Conservation (phyloP, 352 stramenopile species). For the Phytophthora podocarpi region DNA sequence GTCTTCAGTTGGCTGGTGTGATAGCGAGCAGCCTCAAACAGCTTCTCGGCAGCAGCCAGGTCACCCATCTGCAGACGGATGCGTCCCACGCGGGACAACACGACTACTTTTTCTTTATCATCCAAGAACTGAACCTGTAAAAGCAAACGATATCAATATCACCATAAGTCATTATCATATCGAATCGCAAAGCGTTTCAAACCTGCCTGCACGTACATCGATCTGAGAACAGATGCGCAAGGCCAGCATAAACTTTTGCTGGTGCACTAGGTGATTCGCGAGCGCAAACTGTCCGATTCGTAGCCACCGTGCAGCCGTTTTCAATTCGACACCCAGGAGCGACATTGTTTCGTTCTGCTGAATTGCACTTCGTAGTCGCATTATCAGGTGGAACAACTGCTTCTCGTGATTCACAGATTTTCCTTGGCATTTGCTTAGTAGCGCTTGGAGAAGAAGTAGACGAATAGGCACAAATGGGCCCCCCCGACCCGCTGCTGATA, state of each 20-base stretch:
- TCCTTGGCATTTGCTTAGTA: constrained; percentile 77
- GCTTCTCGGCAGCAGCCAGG: constrained; percentile 52
- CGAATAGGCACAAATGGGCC: constrained; percentile 62
- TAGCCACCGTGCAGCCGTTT: constrained; percentile 50
- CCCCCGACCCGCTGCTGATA: constrained; percentile 18
- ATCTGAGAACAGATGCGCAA: constrained; percentile 71
- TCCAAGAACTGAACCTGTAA: constrained; percentile 45
- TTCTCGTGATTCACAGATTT: constrained; percentile 63
- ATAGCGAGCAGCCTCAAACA: constrained; percentile 55
- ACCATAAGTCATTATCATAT: constrained; percentile 2
- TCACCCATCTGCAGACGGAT: constrained; percentile 81
- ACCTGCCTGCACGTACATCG: constrained; percentile 41
- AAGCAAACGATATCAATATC: neutral
- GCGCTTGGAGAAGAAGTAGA: constrained; percentile 61
- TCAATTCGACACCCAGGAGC: constrained; percentile 40
- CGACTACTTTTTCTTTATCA: constrained; percentile 48
- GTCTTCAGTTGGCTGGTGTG: constrained; percentile 33
- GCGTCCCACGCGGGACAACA: constrained; percentile 69
- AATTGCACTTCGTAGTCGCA: constrained; percentile 38
- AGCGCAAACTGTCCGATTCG: constrained; percentile 70
- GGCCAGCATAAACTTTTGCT: constrained; percentile 74
- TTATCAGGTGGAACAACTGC: constrained; percentile 64
- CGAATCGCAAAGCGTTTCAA: neutral
- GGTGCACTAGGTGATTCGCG: constrained; percentile 69
- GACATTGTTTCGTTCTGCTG: constrained; percentile 33